Percentiles rank a stretch among this genome's conserved stretches.
These are phyloP conservation scores for Aspergillus sp. DNA, from an alignment of 2,329 filamentous ascomycete genomes.

Conservation along the genomic window DNA sequence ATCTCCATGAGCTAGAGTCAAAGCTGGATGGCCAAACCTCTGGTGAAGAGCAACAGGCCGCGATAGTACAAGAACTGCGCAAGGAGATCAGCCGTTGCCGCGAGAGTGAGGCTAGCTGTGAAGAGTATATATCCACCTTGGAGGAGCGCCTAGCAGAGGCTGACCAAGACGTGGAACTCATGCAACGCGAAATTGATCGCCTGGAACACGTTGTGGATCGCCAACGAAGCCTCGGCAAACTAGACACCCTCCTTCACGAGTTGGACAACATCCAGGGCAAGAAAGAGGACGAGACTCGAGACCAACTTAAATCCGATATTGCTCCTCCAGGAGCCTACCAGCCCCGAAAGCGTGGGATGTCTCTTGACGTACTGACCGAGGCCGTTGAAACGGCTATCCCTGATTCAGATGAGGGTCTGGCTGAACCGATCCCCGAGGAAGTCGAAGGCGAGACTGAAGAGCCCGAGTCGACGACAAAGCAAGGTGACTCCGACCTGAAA, in stretches of 20 bases:
- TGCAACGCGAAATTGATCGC: constrained; percentile 94
- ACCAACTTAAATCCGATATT: constrained; percentile 16
- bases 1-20: constrained; percentile 85
- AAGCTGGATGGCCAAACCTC: constrained; percentile 88
- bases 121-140: constrained; percentile 95
- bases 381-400: constrained; percentile 47
- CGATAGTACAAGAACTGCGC: constrained; percentile 79
- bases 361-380: constrained; percentile 44
- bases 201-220: constrained; percentile 94
- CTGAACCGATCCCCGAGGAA: constrained; percentile 32
- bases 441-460: constrained; percentile 24
- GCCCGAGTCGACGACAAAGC: constrained; percentile 17
- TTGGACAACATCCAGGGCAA: constrained; percentile 68
- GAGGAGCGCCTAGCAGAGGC: constrained; percentile 94
- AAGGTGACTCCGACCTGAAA: constrained; percentile 34
- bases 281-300: constrained; percentile 19
- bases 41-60: constrained; percentile 88
- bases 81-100: constrained; percentile 86
- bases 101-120: constrained; percentile 84
- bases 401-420: constrained; percentile 44
- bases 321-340: constrained; percentile 20
- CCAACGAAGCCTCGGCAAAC: constrained; percentile 88
- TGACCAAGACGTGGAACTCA: constrained; percentile 91
- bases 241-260: constrained; percentile 89
- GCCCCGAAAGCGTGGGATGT: constrained; percentile 34